Conservation (phyloP, 495 filamentous ascomycete species). For the Aspergillus incahuasiensis region DNA sequence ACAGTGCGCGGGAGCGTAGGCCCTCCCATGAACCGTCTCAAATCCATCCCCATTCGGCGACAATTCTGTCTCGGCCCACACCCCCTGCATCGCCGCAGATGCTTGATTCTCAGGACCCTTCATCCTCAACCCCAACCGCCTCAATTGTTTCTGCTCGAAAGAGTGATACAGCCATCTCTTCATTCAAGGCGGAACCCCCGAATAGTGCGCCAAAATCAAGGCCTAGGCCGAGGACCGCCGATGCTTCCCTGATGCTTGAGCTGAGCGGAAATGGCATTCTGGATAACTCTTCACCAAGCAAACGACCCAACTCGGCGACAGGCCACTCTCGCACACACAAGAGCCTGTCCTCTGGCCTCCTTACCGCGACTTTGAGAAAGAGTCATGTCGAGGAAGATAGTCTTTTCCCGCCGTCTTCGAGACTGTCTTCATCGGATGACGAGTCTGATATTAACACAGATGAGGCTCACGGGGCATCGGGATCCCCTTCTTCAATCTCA, state of each 20-base stretch:
- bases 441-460: constrained; percentile 30
- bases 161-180: constrained; percentile 53
- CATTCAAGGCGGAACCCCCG: constrained; percentile 58
- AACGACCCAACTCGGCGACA: constrained; percentile 35
- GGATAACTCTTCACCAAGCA: constrained; percentile 18
- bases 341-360: constrained; percentile 29
- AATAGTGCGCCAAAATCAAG: constrained; percentile 44
- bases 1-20: constrained; percentile 26
- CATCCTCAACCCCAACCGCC: constrained; percentile 68
- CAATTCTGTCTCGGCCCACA: constrained; percentile 28
- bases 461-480: constrained; percentile 16
- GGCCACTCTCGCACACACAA: constrained; percentile 35
- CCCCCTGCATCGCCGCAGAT: constrained; percentile 37
- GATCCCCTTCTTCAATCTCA: constrained; percentile 13
- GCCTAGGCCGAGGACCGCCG: constrained; percentile 48
- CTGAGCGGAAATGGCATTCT: constrained; percentile 13
- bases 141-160: constrained; percentile 38
- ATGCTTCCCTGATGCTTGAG: constrained; percentile 43
- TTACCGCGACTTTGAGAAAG: constrained; percentile 24
- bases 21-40: constrained; percentile 28
- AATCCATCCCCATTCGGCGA: constrained; percentile 35
- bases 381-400: constrained; percentile 19
- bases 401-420: constrained; percentile 24
- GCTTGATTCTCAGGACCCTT: constrained; percentile 46
- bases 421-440: constrained; percentile 32